Percentiles rank a stretch among this genome's conserved stretches.
phyloP scores from a whole-genome alignment of 768 basidiomycete genomes.

The Podaxis mareebaensis region DNA sequence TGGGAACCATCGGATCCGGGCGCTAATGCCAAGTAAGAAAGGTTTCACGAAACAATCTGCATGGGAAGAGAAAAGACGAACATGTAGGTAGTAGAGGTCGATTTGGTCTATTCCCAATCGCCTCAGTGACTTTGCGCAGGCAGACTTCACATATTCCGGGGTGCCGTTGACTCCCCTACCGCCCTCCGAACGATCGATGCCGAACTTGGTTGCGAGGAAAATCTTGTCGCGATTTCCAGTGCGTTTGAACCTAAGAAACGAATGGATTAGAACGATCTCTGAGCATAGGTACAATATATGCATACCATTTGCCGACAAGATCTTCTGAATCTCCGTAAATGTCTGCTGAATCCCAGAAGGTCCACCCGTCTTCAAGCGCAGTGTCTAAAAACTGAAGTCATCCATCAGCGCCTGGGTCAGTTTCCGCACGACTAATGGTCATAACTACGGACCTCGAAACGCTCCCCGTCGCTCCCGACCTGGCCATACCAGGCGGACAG shows the following conservation, averaged over 20 bases:
- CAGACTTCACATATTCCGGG: conserved; percentile 39
- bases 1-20: too few species aligned
- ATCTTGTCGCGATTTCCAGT: conserved; percentile 53
- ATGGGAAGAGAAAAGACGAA: too few species aligned
- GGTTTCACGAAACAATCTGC: too few species aligned
- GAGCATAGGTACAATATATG: background rate
- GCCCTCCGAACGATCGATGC: conserved; percentile 20
- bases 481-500: conserved; percentile 49
- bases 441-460: conserved; percentile 47
- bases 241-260: conserved; percentile 42
- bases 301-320: conserved; percentile 44
- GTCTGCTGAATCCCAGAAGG: conserved; percentile 51
- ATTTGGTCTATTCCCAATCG: too few species aligned
- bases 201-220: conserved; percentile 62
- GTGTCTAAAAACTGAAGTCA: conserved; percentile 39
- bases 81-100: too few species aligned
- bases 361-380: conserved; percentile 41
- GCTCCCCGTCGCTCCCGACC: conserved; percentile 51
- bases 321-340: conserved; percentile 47
- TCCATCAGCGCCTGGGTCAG: background rate
- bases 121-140: conserved; percentile 38
- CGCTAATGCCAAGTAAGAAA: too few species aligned
- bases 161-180: conserved; percentile 25
- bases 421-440: background rate
- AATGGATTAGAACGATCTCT: background rate